These are phyloP conservation scores for Geum urbanum DNA, from an alignment of 306 rosid genomes.

Conservation along the genomic window DNA sequence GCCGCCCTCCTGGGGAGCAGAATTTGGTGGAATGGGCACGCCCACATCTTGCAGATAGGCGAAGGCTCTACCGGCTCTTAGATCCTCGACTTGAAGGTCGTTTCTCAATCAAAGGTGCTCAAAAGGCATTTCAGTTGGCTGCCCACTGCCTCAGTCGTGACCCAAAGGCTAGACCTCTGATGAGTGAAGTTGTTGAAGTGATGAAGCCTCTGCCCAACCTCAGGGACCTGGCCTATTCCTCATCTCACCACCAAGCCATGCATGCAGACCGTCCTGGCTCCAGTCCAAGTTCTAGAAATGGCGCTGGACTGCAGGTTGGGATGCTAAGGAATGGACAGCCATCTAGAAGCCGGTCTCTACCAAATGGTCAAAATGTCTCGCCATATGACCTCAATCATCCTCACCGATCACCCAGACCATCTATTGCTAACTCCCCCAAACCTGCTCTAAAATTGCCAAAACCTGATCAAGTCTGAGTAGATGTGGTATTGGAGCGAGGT, in stretches of 20 bases:
- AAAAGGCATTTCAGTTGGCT: constrained; percentile 35
- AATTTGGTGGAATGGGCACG: constrained; percentile 54
- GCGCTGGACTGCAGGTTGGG: constrained; percentile 6
- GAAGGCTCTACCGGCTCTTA: constrained; percentile 26
- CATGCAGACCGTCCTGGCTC: constrained; percentile 24
- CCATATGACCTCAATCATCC: constrained; percentile 27
- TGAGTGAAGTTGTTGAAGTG: constrained; percentile 51
- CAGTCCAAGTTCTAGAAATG: constrained; percentile 17
- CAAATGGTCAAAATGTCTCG: constrained; percentile 29
- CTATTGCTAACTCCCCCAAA: constrained; percentile 12
- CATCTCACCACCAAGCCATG: constrained; percentile 26
- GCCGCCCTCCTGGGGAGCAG: constrained; percentile 22
- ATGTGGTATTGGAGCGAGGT: background rate
- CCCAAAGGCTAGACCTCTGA: constrained; percentile 47
- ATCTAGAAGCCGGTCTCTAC: constrained; percentile 29
- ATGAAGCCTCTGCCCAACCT: constrained; percentile 25
- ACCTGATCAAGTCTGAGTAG: constrained; percentile 8
- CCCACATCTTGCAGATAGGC: constrained; percentile 19
- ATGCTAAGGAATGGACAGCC: constrained; percentile 25
- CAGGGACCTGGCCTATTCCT: constrained; percentile 27
- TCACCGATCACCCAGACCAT: constrained; percentile 26
- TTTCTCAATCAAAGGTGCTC: constrained; percentile 40
- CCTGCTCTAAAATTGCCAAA: constrained; percentile 3
- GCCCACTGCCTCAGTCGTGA: constrained; percentile 33
- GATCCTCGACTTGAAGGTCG: constrained; percentile 52